These are phyloP conservation scores for Botryotinia convoluta DNA, from an alignment of 2,329 filamentous ascomycete species.

Conservation along the genomic window DNA sequence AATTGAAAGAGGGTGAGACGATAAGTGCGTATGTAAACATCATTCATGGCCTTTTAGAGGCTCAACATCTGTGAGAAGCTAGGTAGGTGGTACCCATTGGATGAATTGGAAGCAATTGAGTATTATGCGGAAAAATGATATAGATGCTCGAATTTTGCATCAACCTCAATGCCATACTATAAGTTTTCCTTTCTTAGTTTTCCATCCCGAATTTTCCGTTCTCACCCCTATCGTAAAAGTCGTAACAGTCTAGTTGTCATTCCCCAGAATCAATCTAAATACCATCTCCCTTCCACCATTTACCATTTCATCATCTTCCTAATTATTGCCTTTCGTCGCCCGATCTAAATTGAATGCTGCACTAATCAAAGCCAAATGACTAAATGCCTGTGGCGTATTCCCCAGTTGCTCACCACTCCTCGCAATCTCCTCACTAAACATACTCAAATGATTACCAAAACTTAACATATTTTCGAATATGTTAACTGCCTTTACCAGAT, in stretches of 20 bases:
- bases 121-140: background rate
- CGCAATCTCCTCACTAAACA: conserved; percentile 79
- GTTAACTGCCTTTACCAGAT: conserved; percentile 59
- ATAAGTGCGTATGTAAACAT: background rate
- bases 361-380: conserved; percentile 71
- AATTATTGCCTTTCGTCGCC: conserved; percentile 31
- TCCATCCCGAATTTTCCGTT: background rate
- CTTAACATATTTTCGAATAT: conserved; percentile 76
- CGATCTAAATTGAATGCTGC: conserved; percentile 74
- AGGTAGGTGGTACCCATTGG: background rate
- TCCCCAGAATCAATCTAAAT: background rate
- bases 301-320: background rate
- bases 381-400: conserved; percentile 78
- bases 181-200: background rate
- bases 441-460: conserved; percentile 73
- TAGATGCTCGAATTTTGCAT: background rate
- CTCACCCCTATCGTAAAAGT: background rate
- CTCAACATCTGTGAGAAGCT: too few relatives aligned
- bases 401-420: conserved; percentile 73
- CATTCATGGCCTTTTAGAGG: background rate
- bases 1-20: background rate
- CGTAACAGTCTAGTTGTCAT: background rate
- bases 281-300: background rate
- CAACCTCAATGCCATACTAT: background rate
- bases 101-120: background rate